Evolutionary conservation across 352 stramenopile species (phyloP).

Genomic region (Phytophthora idaei): DNA sequence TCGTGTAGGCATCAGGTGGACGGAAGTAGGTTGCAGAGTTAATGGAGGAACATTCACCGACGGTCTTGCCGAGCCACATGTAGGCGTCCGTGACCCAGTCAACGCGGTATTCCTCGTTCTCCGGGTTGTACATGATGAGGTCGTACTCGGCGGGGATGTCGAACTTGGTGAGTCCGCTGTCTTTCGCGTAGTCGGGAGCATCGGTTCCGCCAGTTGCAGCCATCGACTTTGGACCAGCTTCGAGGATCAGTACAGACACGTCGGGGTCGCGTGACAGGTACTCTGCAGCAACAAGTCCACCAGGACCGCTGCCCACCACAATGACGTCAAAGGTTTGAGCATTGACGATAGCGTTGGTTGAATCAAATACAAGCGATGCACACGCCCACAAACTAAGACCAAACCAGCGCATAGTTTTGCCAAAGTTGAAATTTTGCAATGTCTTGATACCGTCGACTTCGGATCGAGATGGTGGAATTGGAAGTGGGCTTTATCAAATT

Average conservation of each 20-base stretch:
- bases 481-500: slow-evolving; percentile 7
- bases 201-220: slow-evolving; percentile 55
- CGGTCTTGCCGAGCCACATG: slow-evolving; percentile 72
- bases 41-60: slow-evolving; percentile 85
- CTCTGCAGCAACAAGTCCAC: slow-evolving; percentile 61
- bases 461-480: slow-evolving; percentile 3
- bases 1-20: slow-evolving; percentile 58
- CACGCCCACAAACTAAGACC: not conserved
- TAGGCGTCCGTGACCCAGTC: slow-evolving; percentile 52
- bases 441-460: slow-evolving; percentile 9
- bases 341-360: not conserved
- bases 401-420: slow-evolving; percentile 2
- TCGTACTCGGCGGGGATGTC: slow-evolving; percentile 71
- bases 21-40: slow-evolving; percentile 88
- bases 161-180: slow-evolving; percentile 58
- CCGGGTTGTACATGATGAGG: slow-evolving; percentile 52
- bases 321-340: slow-evolving; percentile 52
- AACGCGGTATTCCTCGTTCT: slow-evolving; percentile 49
- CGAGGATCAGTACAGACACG: slow-evolving; percentile 60
- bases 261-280: slow-evolving; percentile 57
- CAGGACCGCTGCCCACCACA: slow-evolving; percentile 59
- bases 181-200: slow-evolving; percentile 46
- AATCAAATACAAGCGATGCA: not conserved
- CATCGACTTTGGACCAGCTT: slow-evolving; percentile 56
- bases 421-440: slow-evolving; percentile 2